These are phyloP conservation scores for Komagataella kurtzmanii DNA, from an alignment of 805 yeast genomes.

Conservation along the genomic window DNA sequence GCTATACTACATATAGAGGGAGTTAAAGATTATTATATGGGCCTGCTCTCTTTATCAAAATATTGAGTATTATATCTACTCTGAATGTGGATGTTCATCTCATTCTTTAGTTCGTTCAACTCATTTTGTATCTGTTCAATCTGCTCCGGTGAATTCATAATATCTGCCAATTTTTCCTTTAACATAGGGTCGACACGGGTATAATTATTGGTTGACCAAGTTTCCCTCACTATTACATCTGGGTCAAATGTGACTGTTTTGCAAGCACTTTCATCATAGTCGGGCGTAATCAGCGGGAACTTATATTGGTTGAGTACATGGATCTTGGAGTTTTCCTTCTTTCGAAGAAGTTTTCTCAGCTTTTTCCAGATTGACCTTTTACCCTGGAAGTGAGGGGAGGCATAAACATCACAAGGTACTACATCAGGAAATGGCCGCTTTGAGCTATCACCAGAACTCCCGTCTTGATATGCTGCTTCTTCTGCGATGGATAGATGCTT, in stretches of 20 bases:
- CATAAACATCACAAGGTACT: background rate
- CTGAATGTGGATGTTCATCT: conserved; percentile 56
- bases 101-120: conserved; percentile 50
- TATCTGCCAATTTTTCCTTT: conserved; percentile 30
- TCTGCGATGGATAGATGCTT: background rate
- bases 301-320: background rate
- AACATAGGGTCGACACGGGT: conserved; percentile 39
- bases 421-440: background rate
- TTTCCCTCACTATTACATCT: conserved; percentile 14
- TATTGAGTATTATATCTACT: conserved; percentile 54
- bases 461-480: background rate
- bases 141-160: conserved; percentile 30
- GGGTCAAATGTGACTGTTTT: background rate
- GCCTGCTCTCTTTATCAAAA: conserved; percentile 22
- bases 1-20: conserved; percentile 88
- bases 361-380: background rate
- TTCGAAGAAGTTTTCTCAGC: background rate
- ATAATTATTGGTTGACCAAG: conserved; percentile 37
- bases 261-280: background rate
- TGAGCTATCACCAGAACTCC: background rate
- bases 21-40: conserved; percentile 21
- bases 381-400: background rate
- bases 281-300: background rate
- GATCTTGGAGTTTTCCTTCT: background rate
- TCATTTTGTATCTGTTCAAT: conserved; percentile 49